Evolutionary conservation across 2,329 filamentous ascomycete species (phyloP).

Genomic region (Aphanoascus verrucosus): DNA sequence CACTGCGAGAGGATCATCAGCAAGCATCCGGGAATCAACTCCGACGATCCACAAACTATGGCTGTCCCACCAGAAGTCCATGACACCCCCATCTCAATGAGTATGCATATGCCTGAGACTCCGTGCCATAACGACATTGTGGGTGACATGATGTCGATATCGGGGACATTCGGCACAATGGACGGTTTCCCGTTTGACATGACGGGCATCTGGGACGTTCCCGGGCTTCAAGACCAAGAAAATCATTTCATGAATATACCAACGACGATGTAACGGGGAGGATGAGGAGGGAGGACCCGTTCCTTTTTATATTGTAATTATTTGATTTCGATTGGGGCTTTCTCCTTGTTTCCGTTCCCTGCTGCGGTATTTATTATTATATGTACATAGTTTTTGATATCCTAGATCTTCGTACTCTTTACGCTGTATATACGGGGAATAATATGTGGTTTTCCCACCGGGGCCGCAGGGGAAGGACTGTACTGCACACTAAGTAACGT

Average conservation of each 20-base stretch:
- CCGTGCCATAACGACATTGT: constrained; percentile 38
- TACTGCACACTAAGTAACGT: not conserved
- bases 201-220: constrained; percentile 38
- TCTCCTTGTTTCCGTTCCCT: not conserved
- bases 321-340: not conserved
- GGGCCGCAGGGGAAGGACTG: not conserved
- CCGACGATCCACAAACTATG: constrained; percentile 12
- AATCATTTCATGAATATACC: constrained; percentile 13
- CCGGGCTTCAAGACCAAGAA: constrained; percentile 22
- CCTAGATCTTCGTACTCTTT: too few species aligned
- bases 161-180: constrained; percentile 37
- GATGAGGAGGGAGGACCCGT: not conserved
- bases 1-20: constrained; percentile 38
- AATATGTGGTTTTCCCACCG: not conserved
- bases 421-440: too few species aligned
- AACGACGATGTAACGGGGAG: not conserved
- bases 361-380: too few species aligned
- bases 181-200: constrained; percentile 39
- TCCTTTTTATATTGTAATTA: not conserved
- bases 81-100: constrained; percentile 22
- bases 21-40: constrained; percentile 27
- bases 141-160: constrained; percentile 39
- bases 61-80: not conserved
- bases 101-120: constrained; percentile 34
- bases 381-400: too few species aligned